Evolutionary conservation across 164 flowering plant genomes (phyloP).

Genomic region (Magnolia sinica): DNA sequence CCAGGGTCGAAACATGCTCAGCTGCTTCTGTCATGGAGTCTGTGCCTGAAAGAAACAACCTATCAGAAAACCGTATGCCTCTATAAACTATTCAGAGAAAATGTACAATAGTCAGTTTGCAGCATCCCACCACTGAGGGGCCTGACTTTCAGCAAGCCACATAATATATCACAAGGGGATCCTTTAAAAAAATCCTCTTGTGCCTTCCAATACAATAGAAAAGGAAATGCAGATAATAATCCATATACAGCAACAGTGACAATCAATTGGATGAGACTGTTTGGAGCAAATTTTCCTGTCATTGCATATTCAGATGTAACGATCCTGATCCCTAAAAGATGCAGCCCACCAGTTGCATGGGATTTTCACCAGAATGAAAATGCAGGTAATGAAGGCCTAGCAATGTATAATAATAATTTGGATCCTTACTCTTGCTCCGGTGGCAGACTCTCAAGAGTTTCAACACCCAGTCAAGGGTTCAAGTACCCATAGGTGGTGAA

Average conservation of each 20-base stretch:
- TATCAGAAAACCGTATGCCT: neutral
- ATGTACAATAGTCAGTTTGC: neutral
- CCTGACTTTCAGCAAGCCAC: too few relatives aligned
- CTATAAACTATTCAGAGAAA: neutral
- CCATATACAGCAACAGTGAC: too few relatives aligned
- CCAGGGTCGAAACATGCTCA: conserved; percentile 27
- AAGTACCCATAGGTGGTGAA: too few relatives aligned
- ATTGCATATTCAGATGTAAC: neutral
- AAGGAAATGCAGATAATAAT: too few relatives aligned
- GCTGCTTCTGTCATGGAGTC: conserved; percentile 39
- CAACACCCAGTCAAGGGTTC: too few relatives aligned
- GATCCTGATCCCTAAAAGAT: neutral
- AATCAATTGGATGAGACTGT: too few relatives aligned
- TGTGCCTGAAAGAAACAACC: conserved; percentile 28
- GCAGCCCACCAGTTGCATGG: neutral
- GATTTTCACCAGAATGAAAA: neutral
- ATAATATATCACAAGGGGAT: too few relatives aligned
- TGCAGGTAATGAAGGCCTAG: neutral
- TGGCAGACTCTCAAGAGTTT: too few relatives aligned
- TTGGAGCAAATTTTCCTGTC: too few relatives aligned
- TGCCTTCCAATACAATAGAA: too few relatives aligned
- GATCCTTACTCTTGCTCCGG: too few relatives aligned
- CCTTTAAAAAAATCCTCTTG: too few relatives aligned
- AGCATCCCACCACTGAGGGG: neutral
- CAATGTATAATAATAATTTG: neutral